Base-by-base conservation (phyloP, 1,284 basidiomycete species). In the Athelia sp. region DNA sequence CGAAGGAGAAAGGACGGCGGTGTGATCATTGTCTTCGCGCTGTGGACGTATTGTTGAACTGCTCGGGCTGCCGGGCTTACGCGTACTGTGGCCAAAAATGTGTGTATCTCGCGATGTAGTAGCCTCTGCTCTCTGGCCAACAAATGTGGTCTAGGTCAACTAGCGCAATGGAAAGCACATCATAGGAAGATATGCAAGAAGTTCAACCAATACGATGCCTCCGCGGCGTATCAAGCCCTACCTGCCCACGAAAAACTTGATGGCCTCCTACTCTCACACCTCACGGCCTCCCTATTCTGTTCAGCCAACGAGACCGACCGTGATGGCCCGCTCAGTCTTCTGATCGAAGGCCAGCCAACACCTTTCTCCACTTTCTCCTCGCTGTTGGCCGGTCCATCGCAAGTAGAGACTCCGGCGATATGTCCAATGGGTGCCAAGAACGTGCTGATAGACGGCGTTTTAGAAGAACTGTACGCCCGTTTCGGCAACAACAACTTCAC, bases 401-500 rank as follows among this genome's bases (percentile, higher is more conserved):
- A 55, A 17, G 54, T 60, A 13, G 56, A 55, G 29, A 54, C 50
- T 15, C 57, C 67, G n/a, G 71, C 66, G 13, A 61, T 68, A 13
- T 71, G 68, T 51, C 62, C 67, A 17, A 57, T 40, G 36, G 36
- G 57, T 47, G 54, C 60, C 38, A 64, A 62, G 21, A 54, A 62
- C 22, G 44, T 59, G 9, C 52, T 66, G 43, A 55, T 69, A 1
- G 50, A 51, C 4, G 62, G 60, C 11, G 53, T 66, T 4, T 50
- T 63, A 17, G 53, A 63, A 2, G 52, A 58, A 3, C 49, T 85
- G 1, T 82, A 78, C 59, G 57, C 70, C 4, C 78, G 85, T 34
- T 89, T 86, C 55, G 77, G 78, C 38, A 90, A 88, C 67, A 90
- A 89, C 61, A 87, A 90, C 58, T 89, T 88, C 62, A 70, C 81